Conservation (phyloP, 2,329 filamentous ascomycete genomes). For the Basipetospora sp. region DNA sequence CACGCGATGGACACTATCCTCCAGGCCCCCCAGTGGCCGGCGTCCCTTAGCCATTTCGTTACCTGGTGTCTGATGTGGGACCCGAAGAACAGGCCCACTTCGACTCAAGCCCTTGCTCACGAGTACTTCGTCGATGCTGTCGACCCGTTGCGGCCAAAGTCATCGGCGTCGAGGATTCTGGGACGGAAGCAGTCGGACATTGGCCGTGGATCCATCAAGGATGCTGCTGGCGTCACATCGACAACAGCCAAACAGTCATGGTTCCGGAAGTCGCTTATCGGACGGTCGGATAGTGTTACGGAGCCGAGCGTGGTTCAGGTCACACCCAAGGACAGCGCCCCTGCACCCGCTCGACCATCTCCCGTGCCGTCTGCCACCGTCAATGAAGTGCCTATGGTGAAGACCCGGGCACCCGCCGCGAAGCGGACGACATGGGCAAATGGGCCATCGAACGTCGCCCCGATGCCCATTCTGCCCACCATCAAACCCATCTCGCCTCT, state of each 20-base stretch:
- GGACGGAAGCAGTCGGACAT: constrained; percentile 84
- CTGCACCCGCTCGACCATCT: constrained; percentile 26
- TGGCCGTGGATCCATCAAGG: constrained; percentile 49
- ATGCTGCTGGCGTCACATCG: constrained; percentile 21
- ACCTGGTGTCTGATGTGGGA: constrained; percentile 99
- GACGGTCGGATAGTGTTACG: constrained; percentile 46
- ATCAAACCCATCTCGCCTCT: constrained; percentile 91
- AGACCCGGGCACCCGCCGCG: constrained; percentile 30
- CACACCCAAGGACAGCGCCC: neutral
- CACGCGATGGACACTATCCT: constrained; percentile 92
- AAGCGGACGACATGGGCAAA: constrained; percentile 94
- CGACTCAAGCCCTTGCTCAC: constrained; percentile 82
- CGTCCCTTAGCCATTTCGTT: constrained; percentile 77
- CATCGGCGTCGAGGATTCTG: constrained; percentile 67
- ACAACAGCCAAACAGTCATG: constrained; percentile 68
- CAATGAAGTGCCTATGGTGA: constrained; percentile 27
- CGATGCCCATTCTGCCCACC: constrained; percentile 90
- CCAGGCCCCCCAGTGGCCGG: constrained; percentile 79
- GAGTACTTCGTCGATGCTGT: constrained; percentile 89
- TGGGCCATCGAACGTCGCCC: constrained; percentile 62
- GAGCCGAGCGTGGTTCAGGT: constrained; percentile 25
- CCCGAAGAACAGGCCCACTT: constrained; percentile 79
- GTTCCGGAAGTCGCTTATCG: constrained; percentile 91
- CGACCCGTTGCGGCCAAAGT: constrained; percentile 84
- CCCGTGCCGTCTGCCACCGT: constrained; percentile 27